Base-by-base conservation (phyloP, 768 basidiomycete species). In the Russula foetens region DNA sequence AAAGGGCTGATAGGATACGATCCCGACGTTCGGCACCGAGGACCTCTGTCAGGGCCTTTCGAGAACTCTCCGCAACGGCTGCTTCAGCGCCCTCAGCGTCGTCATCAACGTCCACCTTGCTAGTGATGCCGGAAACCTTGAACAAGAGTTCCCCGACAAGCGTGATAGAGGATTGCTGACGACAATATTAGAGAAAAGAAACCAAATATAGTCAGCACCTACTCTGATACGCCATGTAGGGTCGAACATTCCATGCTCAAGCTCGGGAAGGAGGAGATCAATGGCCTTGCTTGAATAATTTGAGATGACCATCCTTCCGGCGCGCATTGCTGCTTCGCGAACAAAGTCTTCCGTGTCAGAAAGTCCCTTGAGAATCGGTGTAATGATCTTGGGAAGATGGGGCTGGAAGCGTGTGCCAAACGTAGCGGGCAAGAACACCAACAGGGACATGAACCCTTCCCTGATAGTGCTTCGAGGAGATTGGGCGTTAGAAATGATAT, bases 401-500 rank as follows among this genome's bases (percentile, higher is more conserved):
- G 95, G 96, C 65, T 94, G 86, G 83, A 99, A 98, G 46, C 95
- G 87, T 58, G 89, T 86, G 7, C 97, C 97, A 69, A 99, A 98
- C 1, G 96, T 98, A 2, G 94, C 87, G 1, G 97, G 96, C 3
- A 98, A 75, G 75, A 88, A 98, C 19, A 98, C 93, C 38, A 99
- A 84, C 14, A 98, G 78, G 0, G 95, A 97, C 87, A 99, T 98
- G 79, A 98, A 98, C 11, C 97, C 97, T 78, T 98, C 97, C 38
- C 94, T 84, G 44, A 98, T 90, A 28, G 93, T 95, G 26, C 94
- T 81, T 11, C 92, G 79, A 1, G 92, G 88, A 49, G 92, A 95
- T 66, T 90, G 85, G 2, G 94, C 91, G 70, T 92, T 98, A 29
- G 81, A 82, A 63, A 99, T 86, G 69, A 99, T 93, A 66, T 96